These are phyloP conservation scores for Micromonas pusilla DNA, from an alignment of 139 green algal genomes.

Conservation along the genomic window DNA sequence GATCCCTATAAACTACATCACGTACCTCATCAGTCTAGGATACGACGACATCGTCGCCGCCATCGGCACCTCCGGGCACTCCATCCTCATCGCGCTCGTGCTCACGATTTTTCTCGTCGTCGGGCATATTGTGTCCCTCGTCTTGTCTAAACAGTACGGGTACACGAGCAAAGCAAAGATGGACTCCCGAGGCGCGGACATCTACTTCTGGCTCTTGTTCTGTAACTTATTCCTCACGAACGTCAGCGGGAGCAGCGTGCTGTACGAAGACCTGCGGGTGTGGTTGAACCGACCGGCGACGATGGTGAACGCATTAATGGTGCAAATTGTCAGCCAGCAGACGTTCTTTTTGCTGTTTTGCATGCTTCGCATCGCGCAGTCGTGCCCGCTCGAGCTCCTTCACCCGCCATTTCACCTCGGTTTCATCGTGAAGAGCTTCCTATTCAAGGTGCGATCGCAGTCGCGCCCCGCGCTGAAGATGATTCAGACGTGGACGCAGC, in stretches of 20 bases:
- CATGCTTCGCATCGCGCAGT: constrained; percentile 9
- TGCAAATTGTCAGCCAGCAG: background rate
- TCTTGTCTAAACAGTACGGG: background rate
- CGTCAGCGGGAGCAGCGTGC: background rate
- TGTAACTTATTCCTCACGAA: constrained; percentile 18
- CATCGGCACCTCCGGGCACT: background rate
- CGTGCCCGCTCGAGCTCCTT: background rate
- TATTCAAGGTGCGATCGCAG: background rate
- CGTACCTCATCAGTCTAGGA: background rate
- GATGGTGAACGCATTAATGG: background rate
- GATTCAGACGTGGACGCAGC: constrained; percentile 6
- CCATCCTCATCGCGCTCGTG: constrained; percentile 5
- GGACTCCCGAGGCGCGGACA: constrained; percentile 13
- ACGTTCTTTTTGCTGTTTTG: constrained; percentile 23
- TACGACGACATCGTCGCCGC: constrained; percentile 7
- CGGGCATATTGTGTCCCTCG: background rate
- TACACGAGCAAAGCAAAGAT: background rate
- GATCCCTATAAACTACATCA: background rate
- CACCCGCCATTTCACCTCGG: constrained; percentile 1
- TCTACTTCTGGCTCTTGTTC: constrained; percentile 24
- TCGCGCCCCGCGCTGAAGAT: background rate
- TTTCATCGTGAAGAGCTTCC: constrained; percentile 4
- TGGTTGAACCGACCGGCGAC: background rate
- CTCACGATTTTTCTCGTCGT: constrained; percentile 23
- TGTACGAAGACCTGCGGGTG: background rate